Percentiles rank a stretch among this genome's conserved stretches.
Evolutionary conservation across 768 basidiomycete species (phyloP).

Genomic region (Psilocybe azurescens): DNA sequence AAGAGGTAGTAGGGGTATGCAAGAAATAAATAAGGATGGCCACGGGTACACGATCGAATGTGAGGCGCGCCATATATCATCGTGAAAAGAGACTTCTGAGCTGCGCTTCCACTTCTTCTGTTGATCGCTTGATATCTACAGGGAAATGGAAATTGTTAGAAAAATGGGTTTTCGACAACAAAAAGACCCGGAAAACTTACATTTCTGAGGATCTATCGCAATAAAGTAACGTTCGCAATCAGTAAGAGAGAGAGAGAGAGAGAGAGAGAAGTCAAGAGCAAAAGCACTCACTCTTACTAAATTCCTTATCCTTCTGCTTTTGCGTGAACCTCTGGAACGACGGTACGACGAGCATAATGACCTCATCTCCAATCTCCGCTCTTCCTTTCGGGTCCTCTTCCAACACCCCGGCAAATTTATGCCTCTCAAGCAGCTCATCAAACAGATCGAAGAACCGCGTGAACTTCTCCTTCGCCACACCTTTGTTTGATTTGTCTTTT

Average conservation of each 20-base stretch:
- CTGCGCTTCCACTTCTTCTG: constrained; percentile 75
- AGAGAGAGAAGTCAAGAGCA: constrained; percentile 2
- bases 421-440: constrained; percentile 81
- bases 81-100: constrained; percentile 63
- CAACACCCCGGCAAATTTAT: constrained; percentile 68
- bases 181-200: constrained; percentile 39
- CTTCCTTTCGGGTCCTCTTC: constrained; percentile 72
- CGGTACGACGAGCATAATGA: constrained; percentile 77
- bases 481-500: constrained; percentile 60
- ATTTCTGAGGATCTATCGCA: constrained; percentile 73
- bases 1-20: background rate
- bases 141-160: constrained; percentile 4
- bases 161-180: background rate
- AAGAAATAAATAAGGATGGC: background rate
- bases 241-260: constrained; percentile 6
- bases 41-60: background rate
- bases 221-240: constrained; percentile 5
- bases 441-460: constrained; percentile 81
- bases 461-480: constrained; percentile 81
- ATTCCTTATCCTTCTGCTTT: constrained; percentile 80
- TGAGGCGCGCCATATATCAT: background rate
- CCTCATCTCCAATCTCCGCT: constrained; percentile 70
- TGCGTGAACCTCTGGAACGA: constrained; percentile 75
- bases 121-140: constrained; percentile 78
- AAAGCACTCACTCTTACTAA: constrained; percentile 73